Evolutionary conservation across 208 protist genomes (phyloP).

Genomic region (Trypanosoma caninum): DNA sequence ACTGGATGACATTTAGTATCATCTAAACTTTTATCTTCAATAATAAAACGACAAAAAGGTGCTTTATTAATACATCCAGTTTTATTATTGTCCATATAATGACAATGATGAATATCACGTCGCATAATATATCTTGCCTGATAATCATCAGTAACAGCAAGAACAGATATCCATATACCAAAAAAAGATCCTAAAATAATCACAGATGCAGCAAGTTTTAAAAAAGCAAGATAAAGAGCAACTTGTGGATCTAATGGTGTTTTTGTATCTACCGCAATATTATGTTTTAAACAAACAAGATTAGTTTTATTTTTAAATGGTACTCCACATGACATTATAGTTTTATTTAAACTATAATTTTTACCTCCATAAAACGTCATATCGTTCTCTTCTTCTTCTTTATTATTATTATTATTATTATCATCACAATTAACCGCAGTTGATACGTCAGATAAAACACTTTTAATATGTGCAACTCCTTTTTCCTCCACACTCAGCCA

Average conservation of each 20-base stretch:
- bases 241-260: slow-evolving; percentile 75
- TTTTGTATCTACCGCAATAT: too few species aligned
- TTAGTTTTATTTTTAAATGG: too few species aligned
- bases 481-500: slow-evolving; percentile 78
- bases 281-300: too few species aligned
- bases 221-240: slow-evolving; percentile 70
- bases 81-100: slow-evolving; percentile 34
- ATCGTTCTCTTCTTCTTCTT: background rate
- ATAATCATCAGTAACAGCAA: slow-evolving; percentile 47
- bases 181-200: slow-evolving; percentile 58
- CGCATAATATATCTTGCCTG: slow-evolving; percentile 34
- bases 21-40: too few species aligned
- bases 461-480: slow-evolving; percentile 47
- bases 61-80: slow-evolving; percentile 41
- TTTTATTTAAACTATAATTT: background rate
- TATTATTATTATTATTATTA: background rate
- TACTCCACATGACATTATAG: too few species aligned
- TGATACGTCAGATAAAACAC: too few species aligned
- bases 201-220: slow-evolving; percentile 68
- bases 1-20: slow-evolving; percentile 47
- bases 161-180: slow-evolving; percentile 66
- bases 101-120: slow-evolving; percentile 54
- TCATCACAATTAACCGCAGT: background rate
- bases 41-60: slow-evolving; percentile 62
- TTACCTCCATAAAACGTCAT: background rate